Base-by-base conservation (phyloP, 768 basidiomycete genomes). In the Russula foetens region DNA sequence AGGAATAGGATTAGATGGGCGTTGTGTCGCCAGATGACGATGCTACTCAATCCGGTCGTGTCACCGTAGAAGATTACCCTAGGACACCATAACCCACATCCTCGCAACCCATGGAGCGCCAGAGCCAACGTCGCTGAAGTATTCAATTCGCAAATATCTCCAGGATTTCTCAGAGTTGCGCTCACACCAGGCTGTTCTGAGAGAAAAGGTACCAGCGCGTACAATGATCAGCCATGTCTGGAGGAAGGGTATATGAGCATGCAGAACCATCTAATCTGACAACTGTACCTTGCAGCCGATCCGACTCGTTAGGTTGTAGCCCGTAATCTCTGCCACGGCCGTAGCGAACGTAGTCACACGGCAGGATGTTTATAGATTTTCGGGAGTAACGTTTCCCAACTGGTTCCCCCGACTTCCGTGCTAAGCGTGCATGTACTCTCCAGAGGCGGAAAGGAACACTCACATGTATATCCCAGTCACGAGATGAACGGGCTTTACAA, bases 111-210 rank as follows among this genome's bases (percentile, higher is more conserved):
- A 4, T 63, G 60, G 35, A 63, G 62, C 38, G 35, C 31, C 31
- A 63, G 38, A 19, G 58, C 58, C 7, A 63, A n/a, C 31, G 58
- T 54, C 7, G 58, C 49, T 4, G 62, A 53, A 7, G 39, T 50
- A 24, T 56, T n/a, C n/a, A n/a, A n/a, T n/a, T 54, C 21, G 58
- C 52, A n/a, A 59, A 55, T 53, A 54, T 44, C 62, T 63, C 35
- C 6, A 7, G 15, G 21, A 31, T 15, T 17, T 53, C 17, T 24
- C 17, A 24, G 7, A 45, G 39, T 11, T 7, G 17, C 12, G 33
- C n/a, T 11, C 11, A 44, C 21, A 50, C 41, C 17, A 7, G 8
- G 17, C 6, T 6, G n/a, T 39, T 26, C 11, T 39, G n/a, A n/a
- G n/a, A n/a, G n/a, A n/a, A 26, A 8, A 19, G 11, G n/a, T n/a